Conservation (phyloP, 192 early-diverging fungal genomes). For the Allomyces macrogynus region DNA sequence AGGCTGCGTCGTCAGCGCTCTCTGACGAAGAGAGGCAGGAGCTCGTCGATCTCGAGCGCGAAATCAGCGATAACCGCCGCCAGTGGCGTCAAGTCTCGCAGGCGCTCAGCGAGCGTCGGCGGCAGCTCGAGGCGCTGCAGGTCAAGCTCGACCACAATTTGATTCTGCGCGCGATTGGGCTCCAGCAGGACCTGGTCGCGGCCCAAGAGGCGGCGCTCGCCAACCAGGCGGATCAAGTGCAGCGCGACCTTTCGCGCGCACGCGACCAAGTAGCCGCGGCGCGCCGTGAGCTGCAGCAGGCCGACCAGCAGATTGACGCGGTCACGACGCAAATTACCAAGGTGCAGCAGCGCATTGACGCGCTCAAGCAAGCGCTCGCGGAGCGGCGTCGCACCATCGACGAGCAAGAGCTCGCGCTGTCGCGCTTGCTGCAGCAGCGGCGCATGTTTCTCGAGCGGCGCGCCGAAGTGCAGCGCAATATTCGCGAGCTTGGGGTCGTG, state of each 20-base stretch:
- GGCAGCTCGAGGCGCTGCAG: conserved; percentile 28
- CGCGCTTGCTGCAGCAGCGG: conserved; percentile 13
- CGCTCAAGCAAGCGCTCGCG: background rate
- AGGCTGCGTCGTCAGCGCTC: no score
- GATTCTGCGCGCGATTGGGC: conserved; percentile 7
- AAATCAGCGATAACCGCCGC: no score
- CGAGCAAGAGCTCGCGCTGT: background rate
- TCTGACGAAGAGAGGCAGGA: no score
- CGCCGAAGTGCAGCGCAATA: conserved; percentile 62
- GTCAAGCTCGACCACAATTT: conserved; percentile 55
- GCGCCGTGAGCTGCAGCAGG: background rate
- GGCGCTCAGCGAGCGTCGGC: conserved; percentile 11
- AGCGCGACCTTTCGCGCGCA: background rate
- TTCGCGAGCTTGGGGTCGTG: conserved; percentile 84
- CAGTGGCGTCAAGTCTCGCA: no score
- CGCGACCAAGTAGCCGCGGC: background rate
- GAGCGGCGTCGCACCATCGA: background rate
- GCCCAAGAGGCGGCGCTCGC: background rate
- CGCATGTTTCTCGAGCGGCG: conserved; percentile 60
- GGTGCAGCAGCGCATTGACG: background rate
- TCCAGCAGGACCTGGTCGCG: background rate
- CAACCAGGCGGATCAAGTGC: background rate
- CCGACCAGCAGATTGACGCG: background rate
- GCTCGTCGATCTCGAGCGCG: no score
- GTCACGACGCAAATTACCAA: background rate